These are phyloP conservation scores for Nakazawaea wyomingensis DNA, from an alignment of 805 yeast genomes.

Conservation along the genomic window DNA sequence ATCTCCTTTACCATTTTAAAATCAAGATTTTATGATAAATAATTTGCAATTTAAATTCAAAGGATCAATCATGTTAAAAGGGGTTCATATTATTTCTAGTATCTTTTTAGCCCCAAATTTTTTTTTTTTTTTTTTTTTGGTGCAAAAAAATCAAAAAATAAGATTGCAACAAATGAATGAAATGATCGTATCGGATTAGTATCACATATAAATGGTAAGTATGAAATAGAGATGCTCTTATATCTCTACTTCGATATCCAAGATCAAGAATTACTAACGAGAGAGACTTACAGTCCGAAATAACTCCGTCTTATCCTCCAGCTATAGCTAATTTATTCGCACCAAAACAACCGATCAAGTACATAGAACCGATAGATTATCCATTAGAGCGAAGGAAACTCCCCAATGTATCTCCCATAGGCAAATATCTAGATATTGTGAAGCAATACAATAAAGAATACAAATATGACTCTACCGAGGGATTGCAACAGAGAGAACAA, in stretches of 20 bases:
- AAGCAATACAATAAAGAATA: conserved; percentile 27
- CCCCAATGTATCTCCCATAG: conserved; percentile 39
- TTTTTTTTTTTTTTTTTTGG: too few species aligned
- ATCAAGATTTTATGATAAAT: too few species aligned
- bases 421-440: conserved; percentile 24
- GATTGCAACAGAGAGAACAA: conserved; percentile 24
- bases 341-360: conserved; percentile 53
- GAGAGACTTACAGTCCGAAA: conserved; percentile 7
- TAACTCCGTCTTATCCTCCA: conserved; percentile 19
- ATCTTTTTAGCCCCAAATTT: too few species aligned
- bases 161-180: too few species aligned
- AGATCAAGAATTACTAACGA: too few species aligned
- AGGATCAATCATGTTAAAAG: not conserved
- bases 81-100: too few species aligned
- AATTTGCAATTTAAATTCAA: too few species aligned
- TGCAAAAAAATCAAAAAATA: too few species aligned
- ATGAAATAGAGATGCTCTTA: not conserved
- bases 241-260: too few species aligned
- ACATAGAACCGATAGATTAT: conserved; percentile 43
- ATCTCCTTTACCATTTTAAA: too few species aligned
- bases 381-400: conserved; percentile 45
- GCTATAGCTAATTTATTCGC: conserved; percentile 46
- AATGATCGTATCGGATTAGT: too few species aligned
- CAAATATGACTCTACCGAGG: conserved; percentile 26
- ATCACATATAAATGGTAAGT: not conserved